phyloP scores from a whole-genome alignment of 176 grass and related monocot genomes.

The Paspalum vaginatum region DNA sequence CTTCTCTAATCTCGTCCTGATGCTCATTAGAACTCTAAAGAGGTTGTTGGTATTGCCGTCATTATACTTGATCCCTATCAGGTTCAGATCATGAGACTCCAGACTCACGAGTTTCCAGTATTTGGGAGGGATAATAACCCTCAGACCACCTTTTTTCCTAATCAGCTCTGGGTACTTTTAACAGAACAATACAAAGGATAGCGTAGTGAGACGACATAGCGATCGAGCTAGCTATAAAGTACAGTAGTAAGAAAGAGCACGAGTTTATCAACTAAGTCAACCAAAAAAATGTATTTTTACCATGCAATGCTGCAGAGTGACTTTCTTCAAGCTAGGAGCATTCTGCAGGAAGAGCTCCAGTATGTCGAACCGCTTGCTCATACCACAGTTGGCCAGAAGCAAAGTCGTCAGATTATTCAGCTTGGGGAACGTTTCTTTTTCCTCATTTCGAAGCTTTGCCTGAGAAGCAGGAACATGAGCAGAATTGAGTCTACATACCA shows the following conservation, averaged over 20 bases:
- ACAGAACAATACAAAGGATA: too few species aligned
- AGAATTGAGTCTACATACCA: too few species aligned
- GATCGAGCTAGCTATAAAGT: too few species aligned
- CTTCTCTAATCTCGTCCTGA: neutral
- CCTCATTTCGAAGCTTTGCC: too few species aligned
- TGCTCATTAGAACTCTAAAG: neutral
- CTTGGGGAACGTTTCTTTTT: neutral
- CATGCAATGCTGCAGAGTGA: neutral
- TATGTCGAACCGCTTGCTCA: neutral
- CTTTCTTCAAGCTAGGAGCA: neutral
- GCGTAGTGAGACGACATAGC: too few species aligned
- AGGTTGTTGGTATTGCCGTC: neutral
- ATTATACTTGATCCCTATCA: neutral
- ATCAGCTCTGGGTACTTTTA: too few species aligned
- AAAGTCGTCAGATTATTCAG: neutral
- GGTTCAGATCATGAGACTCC: neutral
- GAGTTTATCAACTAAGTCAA: neutral
- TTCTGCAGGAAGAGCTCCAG: neutral
- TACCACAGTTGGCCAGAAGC: neutral
- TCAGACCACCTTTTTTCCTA: too few species aligned
- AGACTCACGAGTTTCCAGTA: neutral
- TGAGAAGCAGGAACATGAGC: neutral
- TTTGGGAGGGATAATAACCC: neutral
- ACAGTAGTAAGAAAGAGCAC: too few species aligned
- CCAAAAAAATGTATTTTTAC: neutral